Evolutionary conservation across 2,329 filamentous ascomycete species (phyloP).

Genomic region (Neurospora sp.): DNA sequence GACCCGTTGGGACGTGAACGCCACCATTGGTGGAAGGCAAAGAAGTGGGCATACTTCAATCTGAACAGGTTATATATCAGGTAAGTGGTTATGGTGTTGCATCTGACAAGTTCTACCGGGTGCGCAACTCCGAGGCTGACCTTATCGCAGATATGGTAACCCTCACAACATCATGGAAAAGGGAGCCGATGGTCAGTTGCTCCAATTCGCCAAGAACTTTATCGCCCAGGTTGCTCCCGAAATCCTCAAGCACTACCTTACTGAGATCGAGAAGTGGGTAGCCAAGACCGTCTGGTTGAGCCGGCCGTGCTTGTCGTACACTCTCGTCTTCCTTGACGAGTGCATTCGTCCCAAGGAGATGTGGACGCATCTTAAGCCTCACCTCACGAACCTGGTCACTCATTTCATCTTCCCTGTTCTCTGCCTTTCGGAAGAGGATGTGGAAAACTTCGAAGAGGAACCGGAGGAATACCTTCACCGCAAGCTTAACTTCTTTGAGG

Average conservation of each 20-base stretch:
- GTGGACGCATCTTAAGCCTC: slow-evolving; percentile 88
- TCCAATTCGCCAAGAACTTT: slow-evolving; percentile 79
- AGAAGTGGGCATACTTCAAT: slow-evolving; percentile 99
- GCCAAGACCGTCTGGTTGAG: slow-evolving; percentile 90
- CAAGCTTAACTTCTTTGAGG: slow-evolving; percentile 96
- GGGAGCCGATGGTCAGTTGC: slow-evolving; percentile 56
- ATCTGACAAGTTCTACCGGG: not conserved
- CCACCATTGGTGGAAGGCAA: slow-evolving; percentile 99
- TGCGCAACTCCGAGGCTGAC: slow-evolving; percentile 18
- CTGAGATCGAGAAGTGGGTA: slow-evolving; percentile 96
- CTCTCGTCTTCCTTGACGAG: slow-evolving; percentile 89
- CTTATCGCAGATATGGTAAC: slow-evolving; percentile 68
- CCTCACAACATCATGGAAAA: slow-evolving; percentile 67
- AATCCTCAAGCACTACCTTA: slow-evolving; percentile 88
- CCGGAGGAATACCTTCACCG: slow-evolving; percentile 95
- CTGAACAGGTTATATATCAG: slow-evolving; percentile 90
- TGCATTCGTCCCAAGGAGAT: slow-evolving; percentile 95
- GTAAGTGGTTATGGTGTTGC: slow-evolving; percentile 34
- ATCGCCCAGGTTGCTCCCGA: slow-evolving; percentile 86
- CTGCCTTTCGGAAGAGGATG: slow-evolving; percentile 83
- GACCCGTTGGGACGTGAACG: slow-evolving; percentile 77
- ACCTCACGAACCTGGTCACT: slow-evolving; percentile 85
- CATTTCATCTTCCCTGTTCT: slow-evolving; percentile 94
- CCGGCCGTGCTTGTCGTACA: slow-evolving; percentile 87
- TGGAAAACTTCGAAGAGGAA: slow-evolving; percentile 88